These are phyloP conservation scores for Colletotrichum sp. DNA, from an alignment of 2,329 filamentous ascomycete species.

Conservation along the genomic window DNA sequence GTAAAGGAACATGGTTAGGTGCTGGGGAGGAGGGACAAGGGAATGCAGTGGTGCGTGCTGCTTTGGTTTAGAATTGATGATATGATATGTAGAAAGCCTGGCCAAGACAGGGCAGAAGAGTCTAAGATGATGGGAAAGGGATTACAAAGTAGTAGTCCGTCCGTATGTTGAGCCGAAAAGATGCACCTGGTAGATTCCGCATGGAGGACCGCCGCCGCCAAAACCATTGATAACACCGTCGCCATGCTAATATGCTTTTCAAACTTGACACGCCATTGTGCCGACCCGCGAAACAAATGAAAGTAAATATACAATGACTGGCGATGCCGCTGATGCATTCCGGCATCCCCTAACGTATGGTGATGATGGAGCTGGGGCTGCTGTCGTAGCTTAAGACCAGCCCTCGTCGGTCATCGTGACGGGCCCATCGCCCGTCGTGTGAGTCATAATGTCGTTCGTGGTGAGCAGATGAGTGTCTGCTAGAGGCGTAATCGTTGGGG, in stretches of 20 bases:
- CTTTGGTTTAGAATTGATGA: not conserved
- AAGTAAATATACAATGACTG: constrained; percentile 6
- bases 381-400: not conserved
- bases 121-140: not conserved
- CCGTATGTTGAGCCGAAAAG: not conserved
- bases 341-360: constrained; percentile 34
- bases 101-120: not conserved
- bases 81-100: not conserved
- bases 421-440: constrained; percentile 12
- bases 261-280: not conserved
- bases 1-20: not conserved
- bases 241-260: constrained; percentile 13
- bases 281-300: not conserved
- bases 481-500: not conserved
- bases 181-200: constrained; percentile 2
- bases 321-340: not conserved
- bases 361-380: constrained; percentile 25
- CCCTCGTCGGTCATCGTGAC: not conserved
- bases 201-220: not conserved
- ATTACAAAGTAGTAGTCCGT: constrained; percentile 11
- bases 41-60: not conserved
- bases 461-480: constrained; percentile 6
- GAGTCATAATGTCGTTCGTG: constrained; percentile 17
- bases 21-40: not conserved
- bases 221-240: constrained; percentile 13